Base-by-base conservation (phyloP, 495 filamentous ascomycete genomes). In the Podospora anserina region DNA sequence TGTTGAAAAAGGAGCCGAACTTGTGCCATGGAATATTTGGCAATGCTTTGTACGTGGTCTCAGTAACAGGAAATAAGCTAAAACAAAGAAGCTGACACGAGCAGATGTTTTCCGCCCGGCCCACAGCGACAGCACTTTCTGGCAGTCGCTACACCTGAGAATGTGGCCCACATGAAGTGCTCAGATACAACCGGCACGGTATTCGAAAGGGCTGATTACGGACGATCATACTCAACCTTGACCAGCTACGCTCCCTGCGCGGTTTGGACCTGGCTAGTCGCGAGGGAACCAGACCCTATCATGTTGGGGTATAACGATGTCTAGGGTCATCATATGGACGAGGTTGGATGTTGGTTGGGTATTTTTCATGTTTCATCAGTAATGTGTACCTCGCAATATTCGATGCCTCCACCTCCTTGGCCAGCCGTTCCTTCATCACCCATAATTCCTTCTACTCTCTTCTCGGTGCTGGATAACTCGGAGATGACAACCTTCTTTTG, bases 11-110 rank as follows among this genome's bases (percentile, higher is more conserved):
- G 71, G 84, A 86, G 75, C 87, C 88, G 0, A 87, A 83, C 69
- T 71, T 91, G 19, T 90, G 88, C 73, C 88, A 90, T 74, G 88
- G 88, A 0, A 85, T 87, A n/a, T 80, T 84, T 20, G 86, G 87
- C 3, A 91, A 91, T 74, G 85, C 86, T 0, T 71, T 91, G 70
- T 78, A 57, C 26, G 78, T 73, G 6, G 20, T 2, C 39, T 16
- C 15, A 16, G 39, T 13, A 11, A 49, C 2, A 11, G 39, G 7
- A 28, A 20, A 28, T 55, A 16, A 49, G 32, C 20, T 1, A 15
- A 30, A 0, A 2, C 1, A 62, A 30, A 27, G n/a, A 53, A 56
- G 15, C 69, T 72, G 58, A 71, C 68, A 26, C 58, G 2, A 26
- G 1, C 64, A 79, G 77, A 23, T 65, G 73, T 5, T 71, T 81